Evolutionary conservation across 2,329 filamentous ascomycete species (phyloP).

Genomic region (Sporothrix inflata): DNA sequence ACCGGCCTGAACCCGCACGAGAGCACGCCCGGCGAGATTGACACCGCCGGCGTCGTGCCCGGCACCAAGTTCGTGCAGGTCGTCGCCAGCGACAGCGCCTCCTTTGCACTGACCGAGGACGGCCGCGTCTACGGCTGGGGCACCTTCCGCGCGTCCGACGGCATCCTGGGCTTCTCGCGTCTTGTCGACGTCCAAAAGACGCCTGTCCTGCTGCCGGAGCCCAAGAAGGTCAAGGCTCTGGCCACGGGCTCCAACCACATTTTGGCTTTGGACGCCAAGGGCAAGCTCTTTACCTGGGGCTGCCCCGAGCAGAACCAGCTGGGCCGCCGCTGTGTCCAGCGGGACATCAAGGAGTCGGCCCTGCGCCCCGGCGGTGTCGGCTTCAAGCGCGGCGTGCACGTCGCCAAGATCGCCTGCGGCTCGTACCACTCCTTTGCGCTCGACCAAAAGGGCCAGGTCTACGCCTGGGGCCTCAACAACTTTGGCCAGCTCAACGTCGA

Average conservation of each 20-base stretch:
- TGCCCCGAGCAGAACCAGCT: conserved; percentile 69
- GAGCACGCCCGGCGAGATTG: conserved; percentile 62
- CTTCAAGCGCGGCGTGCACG: conserved; percentile 57
- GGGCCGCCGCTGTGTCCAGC: conserved; percentile 64
- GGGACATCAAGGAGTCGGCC: conserved; percentile 46
- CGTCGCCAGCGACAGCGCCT: conserved; percentile 73
- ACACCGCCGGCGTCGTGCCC: conserved; percentile 46
- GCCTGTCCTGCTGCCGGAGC: conserved; percentile 60
- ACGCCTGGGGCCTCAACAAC: conserved; percentile 85
- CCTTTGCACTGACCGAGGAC: conserved; percentile 74
- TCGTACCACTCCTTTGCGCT: conserved; percentile 84
- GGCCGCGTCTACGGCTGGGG: conserved; percentile 83
- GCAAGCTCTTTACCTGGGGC: conserved; percentile 71
- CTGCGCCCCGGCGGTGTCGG: conserved; percentile 42
- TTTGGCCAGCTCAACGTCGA: conserved; percentile 74
- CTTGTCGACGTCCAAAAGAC: conserved; percentile 47
- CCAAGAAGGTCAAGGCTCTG: conserved; percentile 68
- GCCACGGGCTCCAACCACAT: conserved; percentile 72
- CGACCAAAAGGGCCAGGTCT: conserved; percentile 70
- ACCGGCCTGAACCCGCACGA: conserved; percentile 64
- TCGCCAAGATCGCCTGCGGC: conserved; percentile 67
- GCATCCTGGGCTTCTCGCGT: conserved; percentile 48
- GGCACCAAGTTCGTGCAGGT: conserved; percentile 57
- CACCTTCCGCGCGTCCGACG: conserved; percentile 68
- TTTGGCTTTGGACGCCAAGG: conserved; percentile 67